Conservation (phyloP, 83 land plant species). For the Picea abies region DNA sequence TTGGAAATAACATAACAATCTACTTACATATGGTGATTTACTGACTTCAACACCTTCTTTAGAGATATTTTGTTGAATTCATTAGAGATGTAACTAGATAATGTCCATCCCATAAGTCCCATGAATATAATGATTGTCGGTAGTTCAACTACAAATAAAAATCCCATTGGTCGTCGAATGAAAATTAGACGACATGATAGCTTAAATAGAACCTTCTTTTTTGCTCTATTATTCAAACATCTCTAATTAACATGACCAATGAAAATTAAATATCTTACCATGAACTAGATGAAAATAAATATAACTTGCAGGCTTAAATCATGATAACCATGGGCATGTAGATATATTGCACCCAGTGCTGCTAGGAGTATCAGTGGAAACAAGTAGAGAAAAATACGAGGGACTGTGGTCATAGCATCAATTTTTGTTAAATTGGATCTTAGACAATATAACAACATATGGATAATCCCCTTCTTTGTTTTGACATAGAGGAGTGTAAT, state of each 20-base stretch:
- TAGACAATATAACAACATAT: neutral
- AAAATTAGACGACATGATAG: constrained; percentile 44
- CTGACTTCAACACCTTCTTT: constrained; percentile 22
- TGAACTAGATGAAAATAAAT: neutral
- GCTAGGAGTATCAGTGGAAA: constrained; percentile 42
- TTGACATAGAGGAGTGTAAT: too few relatives aligned
- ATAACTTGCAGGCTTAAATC: constrained; percentile 8
- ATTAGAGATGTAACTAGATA: constrained; percentile 41
- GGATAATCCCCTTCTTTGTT: too few relatives aligned
- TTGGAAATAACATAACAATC: neutral
- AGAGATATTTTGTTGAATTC: constrained; percentile 48
- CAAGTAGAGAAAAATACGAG: constrained; percentile 42
- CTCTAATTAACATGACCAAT: neutral
- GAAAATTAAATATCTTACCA: neutral
- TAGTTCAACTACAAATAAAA: constrained; percentile 46
- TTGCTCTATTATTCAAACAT: constrained; percentile 12
- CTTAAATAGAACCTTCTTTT: neutral
- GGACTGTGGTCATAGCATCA: constrained; percentile 25
- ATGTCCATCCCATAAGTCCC: constrained; percentile 56
- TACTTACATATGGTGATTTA: constrained; percentile 42
- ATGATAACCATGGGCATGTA: constrained; percentile 14
- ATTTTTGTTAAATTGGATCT: neutral
- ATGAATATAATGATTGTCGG: constrained; percentile 28
- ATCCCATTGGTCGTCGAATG: constrained; percentile 37
- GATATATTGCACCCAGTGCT: constrained; percentile 27